Conservation (phyloP, 1,139 yeast genomes). For the Lodderomyces parapsilosis region DNA sequence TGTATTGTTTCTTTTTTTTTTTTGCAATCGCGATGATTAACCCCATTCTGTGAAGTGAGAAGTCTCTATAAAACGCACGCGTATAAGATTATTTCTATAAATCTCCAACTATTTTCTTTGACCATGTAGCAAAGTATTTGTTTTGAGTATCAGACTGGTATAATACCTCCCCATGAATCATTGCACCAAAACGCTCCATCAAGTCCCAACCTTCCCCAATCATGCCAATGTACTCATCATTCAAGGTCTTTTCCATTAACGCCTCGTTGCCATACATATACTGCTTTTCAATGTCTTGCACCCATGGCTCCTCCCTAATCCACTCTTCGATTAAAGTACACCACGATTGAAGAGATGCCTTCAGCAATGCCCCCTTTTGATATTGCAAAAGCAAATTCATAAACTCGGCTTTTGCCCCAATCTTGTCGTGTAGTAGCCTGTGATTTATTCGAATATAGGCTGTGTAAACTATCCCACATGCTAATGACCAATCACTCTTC, state of each 20-base stretch:
- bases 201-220: constrained; percentile 35
- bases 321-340: constrained; percentile 51
- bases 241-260: constrained; percentile 17
- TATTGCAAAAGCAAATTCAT: constrained; percentile 49
- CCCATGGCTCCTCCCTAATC: constrained; percentile 58
- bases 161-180: constrained; percentile 34
- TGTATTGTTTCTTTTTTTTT: neutral
- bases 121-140: constrained; percentile 35
- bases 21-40: constrained; percentile 4
- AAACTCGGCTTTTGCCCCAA: constrained; percentile 50
- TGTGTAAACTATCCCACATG: constrained; percentile 64
- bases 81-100: neutral
- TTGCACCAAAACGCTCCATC: constrained; percentile 32
- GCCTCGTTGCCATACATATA: constrained; percentile 32
- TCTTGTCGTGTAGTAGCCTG: constrained; percentile 38
- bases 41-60: constrained; percentile 2
- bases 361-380: constrained; percentile 53
- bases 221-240: constrained; percentile 28
- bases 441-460: constrained; percentile 58
- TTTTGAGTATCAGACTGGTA: constrained; percentile 29
- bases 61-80: neutral
- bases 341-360: constrained; percentile 50
- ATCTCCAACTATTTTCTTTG: constrained; percentile 6
- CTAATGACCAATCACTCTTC: constrained; percentile 64
- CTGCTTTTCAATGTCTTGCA: constrained; percentile 39